A percentile compares a stretch with the other conserved stretches of the same genome.
Evolutionary conservation across 371 early-diverging fungal genomes (phyloP).

Genomic region (Modicella reniformis): DNA sequence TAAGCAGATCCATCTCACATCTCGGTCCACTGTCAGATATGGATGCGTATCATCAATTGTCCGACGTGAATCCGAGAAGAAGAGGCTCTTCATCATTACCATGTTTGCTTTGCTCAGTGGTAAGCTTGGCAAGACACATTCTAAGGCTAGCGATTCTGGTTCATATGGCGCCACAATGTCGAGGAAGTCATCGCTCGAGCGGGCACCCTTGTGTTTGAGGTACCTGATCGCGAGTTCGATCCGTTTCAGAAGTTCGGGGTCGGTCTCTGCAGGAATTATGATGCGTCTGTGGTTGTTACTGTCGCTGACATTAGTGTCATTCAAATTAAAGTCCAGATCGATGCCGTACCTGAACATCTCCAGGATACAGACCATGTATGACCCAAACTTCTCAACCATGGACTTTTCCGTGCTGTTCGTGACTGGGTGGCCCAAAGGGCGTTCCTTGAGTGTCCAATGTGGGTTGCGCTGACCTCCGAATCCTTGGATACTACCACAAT

Average conservation of each 20-base stretch:
- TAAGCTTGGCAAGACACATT: neutral
- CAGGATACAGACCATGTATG: constrained; percentile 29
- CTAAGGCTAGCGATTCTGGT: neutral
- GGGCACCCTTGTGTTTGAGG: neutral
- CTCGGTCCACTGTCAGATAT: constrained; percentile 17
- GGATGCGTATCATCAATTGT: constrained; percentile 14
- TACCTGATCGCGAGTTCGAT: constrained; percentile 20
- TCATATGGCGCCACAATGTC: neutral
- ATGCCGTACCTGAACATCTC: constrained; percentile 34
- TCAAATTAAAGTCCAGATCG: neutral
- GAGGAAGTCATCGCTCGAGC: neutral
- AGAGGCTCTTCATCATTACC: neutral
- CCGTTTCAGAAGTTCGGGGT: constrained; percentile 7
- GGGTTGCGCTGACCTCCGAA: constrained; percentile 12
- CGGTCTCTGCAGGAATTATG: constrained; percentile 6
- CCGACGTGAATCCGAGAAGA: constrained; percentile 10
- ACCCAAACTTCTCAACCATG: constrained; percentile 11
- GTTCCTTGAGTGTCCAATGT: constrained; percentile 18
- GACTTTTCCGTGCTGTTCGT: neutral
- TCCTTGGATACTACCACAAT: constrained; percentile 30
- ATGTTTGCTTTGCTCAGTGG: constrained; percentile 11
- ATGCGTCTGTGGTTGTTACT: neutral
- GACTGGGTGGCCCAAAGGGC: constrained; percentile 13
- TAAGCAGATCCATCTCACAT: constrained; percentile 33
- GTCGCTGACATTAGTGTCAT: neutral